These are phyloP conservation scores for Dictyophora rubrovolvata DNA, from an alignment of 768 basidiomycete genomes.

Conservation along the genomic window DNA sequence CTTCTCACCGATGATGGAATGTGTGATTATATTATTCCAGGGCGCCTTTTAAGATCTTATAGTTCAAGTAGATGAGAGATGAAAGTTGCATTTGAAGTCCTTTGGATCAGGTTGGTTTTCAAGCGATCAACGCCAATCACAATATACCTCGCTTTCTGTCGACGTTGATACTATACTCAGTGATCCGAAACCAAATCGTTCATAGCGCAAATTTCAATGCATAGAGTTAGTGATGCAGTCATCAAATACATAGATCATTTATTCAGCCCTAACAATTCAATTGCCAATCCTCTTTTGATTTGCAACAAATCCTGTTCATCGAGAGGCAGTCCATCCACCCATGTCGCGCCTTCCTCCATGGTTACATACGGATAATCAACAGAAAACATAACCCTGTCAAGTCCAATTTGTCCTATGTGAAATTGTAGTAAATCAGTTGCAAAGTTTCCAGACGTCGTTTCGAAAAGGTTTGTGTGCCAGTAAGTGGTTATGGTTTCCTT, in stretches of 20 bases:
- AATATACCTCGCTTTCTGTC: too few species aligned
- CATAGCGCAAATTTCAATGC: too few species aligned
- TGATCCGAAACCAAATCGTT: too few species aligned
- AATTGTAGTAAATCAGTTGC: slow-evolving; percentile 3
- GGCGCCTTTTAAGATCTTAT: too few species aligned
- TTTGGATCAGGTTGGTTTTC: too few species aligned
- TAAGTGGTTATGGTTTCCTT: slow-evolving; percentile 4
- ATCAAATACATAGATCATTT: background rate
- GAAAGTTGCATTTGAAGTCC: too few species aligned
- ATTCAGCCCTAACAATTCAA: slow-evolving; percentile 4
- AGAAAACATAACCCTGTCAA: slow-evolving; percentile 8
- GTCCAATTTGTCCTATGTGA: slow-evolving; percentile 7
- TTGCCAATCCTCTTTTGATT: slow-evolving; percentile 1
- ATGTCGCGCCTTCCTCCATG: slow-evolving; percentile 2
- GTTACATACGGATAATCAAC: slow-evolving; percentile 8
- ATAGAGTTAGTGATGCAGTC: too few species aligned
- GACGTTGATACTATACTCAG: too few species aligned
- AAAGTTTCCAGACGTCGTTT: slow-evolving; percentile 8
- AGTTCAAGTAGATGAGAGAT: too few species aligned
- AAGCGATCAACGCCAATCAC: too few species aligned
- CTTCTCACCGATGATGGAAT: too few species aligned
- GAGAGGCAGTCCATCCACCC: background rate
- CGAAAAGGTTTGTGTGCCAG: slow-evolving; percentile 5
- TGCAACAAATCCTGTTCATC: background rate
- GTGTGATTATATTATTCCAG: too few species aligned